Evolutionary conservation across 129 eudicot species (phyloP), one percentile per base, ranked within the genome.

Genomic region (Escallonia rubra): DNA sequence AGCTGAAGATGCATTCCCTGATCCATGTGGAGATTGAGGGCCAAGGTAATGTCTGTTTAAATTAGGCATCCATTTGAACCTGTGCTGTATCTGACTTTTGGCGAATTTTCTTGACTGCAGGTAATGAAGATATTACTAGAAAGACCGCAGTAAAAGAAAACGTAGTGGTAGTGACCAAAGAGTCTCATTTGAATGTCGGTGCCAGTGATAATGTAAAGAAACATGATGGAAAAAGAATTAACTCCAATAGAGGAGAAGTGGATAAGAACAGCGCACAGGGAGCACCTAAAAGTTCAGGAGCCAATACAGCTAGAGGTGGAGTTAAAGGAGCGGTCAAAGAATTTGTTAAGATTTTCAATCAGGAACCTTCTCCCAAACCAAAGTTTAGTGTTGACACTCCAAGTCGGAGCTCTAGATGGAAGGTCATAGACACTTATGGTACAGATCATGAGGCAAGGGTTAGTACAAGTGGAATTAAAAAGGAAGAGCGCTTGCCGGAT

Each of bases 291-390:
- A 74, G 44, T 64, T 65, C 78, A 64, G 80, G 76, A 59, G 72
- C 72, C 11, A 51, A 53, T 44, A 42, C 34, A 44, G 59, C 54
- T 46, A 77, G 66, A 79, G 67, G 57, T 75, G 81, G 87, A 64
- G 87, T 72, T 70, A 80, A 75, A 45, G 96, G 89, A 43, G 88
- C 81, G 80, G 96, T 91, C 65, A 85, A 79, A 78, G 90, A 85
- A 14, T 89, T 89, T 74, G 82, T 84, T 56, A 81, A 77, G 78
- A 74, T 79, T 6, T 86, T 86, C 65, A 81, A 79, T 79, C 86
- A 79, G 47, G 90, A 81, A 64, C 61, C 74, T 71, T 63, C 79
- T 61, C 79, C 77, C 57, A 82, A 70, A 72, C 15, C 81, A 43
- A 82, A 73, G 66, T 40, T 58, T 51, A 74, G 75, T 43, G 61